phyloP scores from a whole-genome alignment of 192 early-diverging fungal genomes.

The Phycomyces nitens region DNA sequence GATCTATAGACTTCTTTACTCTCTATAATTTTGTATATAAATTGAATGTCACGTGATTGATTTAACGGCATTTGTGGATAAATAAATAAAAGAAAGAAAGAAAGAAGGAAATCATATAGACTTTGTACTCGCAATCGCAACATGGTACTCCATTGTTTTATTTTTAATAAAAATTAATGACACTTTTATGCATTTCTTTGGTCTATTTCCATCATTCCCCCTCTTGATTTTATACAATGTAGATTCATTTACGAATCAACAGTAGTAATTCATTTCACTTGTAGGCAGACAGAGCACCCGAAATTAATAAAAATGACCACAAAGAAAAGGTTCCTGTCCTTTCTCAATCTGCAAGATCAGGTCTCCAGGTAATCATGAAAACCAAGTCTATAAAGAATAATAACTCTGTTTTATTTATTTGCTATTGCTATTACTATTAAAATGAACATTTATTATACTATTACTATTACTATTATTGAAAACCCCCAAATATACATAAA shows the following conservation, averaged over 20 bases:
- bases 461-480: no score
- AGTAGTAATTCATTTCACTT: background rate
- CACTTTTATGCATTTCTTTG: no score
- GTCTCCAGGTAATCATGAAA: conserved; percentile 50
- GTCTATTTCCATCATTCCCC: no score
- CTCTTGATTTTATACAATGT: no score
- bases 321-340: conserved; percentile 49
- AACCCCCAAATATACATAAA: background rate
- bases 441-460: no score
- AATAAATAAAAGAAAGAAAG: background rate
- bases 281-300: conserved; percentile 28
- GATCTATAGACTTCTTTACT: no score
- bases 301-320: conserved; percentile 5
- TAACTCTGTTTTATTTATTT: background rate
- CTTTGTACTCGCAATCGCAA: no score
- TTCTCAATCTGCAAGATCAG: conserved; percentile 58
- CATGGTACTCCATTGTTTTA: no score
- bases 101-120: background rate
- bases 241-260: background rate
- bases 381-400: background rate
- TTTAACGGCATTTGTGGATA: background rate
- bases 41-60: no score
- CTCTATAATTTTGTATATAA: no score
- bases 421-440: background rate
- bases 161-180: no score